These are phyloP conservation scores for Mycena alexandri DNA, from an alignment of 768 basidiomycete species.

Conservation along the genomic window DNA sequence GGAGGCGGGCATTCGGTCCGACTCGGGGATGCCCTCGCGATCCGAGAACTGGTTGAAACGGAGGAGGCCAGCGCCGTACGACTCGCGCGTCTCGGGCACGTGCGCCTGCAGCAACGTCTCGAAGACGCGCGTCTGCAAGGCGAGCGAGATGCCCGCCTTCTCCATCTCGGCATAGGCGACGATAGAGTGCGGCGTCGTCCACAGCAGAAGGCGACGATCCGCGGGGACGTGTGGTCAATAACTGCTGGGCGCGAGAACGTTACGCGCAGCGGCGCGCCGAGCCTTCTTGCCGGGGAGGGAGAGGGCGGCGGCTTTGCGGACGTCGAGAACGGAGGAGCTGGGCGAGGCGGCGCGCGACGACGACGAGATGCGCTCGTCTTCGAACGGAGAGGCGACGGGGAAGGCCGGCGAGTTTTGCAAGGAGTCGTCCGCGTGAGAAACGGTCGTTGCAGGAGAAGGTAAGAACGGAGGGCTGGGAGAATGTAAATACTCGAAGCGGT, in stretches of 20 bases:
- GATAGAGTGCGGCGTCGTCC: constrained; percentile 5
- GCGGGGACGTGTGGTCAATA: constrained; percentile 4
- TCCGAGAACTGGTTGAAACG: neutral
- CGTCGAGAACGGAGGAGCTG: neutral
- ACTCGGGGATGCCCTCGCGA: too few species aligned
- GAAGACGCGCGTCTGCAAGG: neutral
- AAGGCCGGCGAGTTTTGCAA: too few species aligned
- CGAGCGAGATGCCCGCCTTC: neutral
- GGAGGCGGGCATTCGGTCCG: too few species aligned
- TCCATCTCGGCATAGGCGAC: neutral
- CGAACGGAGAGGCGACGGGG: too few species aligned
- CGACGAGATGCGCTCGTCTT: neutral
- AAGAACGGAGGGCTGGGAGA: too few species aligned
- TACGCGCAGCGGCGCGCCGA: neutral
- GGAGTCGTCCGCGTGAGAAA: too few species aligned
- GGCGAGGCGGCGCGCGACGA: neutral
- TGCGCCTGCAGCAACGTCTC: neutral
- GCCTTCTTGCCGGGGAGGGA: neutral
- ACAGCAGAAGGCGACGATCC: neutral
- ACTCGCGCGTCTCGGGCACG: constrained; percentile 26
- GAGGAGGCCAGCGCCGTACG: constrained; percentile 32
- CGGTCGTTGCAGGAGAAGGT: too few species aligned
- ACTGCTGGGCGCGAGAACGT: neutral
- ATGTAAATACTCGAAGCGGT: too few species aligned
- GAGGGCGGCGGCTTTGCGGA: neutral